A percentile compares a stretch with the other conserved stretches of the same genome.
phyloP scores from a whole-genome alignment of 495 filamentous ascomycete species.

The Cercophora scortea region DNA sequence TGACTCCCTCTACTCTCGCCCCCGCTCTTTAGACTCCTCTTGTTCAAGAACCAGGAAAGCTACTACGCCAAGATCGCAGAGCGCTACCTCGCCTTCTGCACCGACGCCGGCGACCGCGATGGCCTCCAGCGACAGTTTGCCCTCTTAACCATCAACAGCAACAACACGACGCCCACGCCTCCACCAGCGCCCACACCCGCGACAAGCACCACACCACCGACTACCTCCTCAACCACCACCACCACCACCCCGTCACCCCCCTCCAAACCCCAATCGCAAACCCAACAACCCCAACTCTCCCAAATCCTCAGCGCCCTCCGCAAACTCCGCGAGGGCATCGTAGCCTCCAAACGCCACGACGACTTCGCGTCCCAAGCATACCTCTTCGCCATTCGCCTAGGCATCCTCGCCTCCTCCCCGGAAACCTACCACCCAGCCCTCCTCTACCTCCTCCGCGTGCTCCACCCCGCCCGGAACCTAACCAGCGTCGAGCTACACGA shows the following conservation, averaged over 20 bases:
- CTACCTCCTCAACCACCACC: not conserved
- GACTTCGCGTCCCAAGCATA: conserved; percentile 63
- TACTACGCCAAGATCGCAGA: conserved; percentile 83
- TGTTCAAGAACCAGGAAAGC: conserved; percentile 64
- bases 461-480: conserved; percentile 60
- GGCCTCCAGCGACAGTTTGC: conserved; percentile 68
- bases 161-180: not conserved
- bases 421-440: conserved; percentile 89
- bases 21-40: conserved; percentile 54
- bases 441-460: conserved; percentile 61
- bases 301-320: conserved; percentile 64
- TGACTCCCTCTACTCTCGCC: too few relatives aligned
- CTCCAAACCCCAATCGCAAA: not conserved
- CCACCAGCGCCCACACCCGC: not conserved
- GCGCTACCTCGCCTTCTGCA: conserved; percentile 83
- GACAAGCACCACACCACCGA: conserved; percentile 8
- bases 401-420: conserved; percentile 67
- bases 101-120: conserved; percentile 53
- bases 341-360: conserved; percentile 61
- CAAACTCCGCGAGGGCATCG: conserved; percentile 83
- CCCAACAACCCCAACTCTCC: conserved; percentile 29
- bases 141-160: conserved; percentile 42
- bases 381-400: conserved; percentile 73
- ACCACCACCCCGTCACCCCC: not conserved
- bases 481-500: conserved; percentile 64